A percentile compares a stretch with the other conserved stretches of the same genome.
Evolutionary conservation across 352 stramenopile genomes (phyloP).

Genomic region (Phytophthora melonis): DNA sequence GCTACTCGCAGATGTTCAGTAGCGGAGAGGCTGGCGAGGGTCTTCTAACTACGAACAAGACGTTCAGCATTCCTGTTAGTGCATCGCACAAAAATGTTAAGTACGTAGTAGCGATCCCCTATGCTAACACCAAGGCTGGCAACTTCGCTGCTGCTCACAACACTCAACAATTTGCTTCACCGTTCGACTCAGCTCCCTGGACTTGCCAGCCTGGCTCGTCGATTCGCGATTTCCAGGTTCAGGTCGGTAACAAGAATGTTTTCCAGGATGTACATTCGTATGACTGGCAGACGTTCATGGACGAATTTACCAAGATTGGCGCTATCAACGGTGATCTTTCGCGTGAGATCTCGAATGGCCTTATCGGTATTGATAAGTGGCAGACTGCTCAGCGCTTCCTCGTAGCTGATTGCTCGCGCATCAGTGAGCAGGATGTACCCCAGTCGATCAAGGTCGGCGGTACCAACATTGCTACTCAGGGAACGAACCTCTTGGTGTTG

Average conservation of each 20-base stretch:
- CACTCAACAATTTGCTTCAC: too few species aligned
- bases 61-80: neutral
- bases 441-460: neutral
- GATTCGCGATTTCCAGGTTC: conserved; percentile 5
- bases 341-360: too few species aligned
- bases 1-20: conserved; percentile 32
- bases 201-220: too few species aligned
- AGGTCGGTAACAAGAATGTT: conserved; percentile 27
- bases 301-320: too few species aligned
- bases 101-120: neutral
- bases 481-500: conserved; percentile 11
- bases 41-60: conserved; percentile 11
- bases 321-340: too few species aligned
- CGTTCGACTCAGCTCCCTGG: too few species aligned
- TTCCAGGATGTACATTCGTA: conserved; percentile 19
- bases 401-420: neutral
- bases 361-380: conserved; percentile 7
- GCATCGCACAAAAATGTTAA: neutral
- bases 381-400: too few species aligned
- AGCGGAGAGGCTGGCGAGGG: neutral
- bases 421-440: neutral
- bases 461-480: neutral
- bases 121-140: neutral
- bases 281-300: conserved; percentile 16
- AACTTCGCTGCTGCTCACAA: neutral